A percentile compares a stretch with the other conserved stretches of the same genome.
phyloP scores from a whole-genome alignment of 352 stramenopile genomes.

The Stramenopiles sp. region DNA sequence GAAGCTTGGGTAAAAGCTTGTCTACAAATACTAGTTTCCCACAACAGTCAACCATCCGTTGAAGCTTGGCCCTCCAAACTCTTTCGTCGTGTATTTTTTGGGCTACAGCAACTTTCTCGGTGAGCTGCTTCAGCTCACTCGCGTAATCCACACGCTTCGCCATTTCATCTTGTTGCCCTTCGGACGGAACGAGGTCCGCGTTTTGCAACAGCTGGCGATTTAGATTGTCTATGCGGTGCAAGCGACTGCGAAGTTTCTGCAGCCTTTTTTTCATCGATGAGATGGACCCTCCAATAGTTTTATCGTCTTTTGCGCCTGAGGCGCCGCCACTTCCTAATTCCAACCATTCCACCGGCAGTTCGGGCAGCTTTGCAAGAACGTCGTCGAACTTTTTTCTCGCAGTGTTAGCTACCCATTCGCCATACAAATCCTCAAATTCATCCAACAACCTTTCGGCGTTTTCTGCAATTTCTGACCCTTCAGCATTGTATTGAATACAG shows the following conservation, averaged over 20 bases:
- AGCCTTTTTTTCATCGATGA: not conserved
- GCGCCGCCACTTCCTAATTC: too few relatives aligned
- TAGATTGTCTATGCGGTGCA: constrained; percentile 9
- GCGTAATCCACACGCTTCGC: not conserved
- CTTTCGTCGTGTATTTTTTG: not conserved
- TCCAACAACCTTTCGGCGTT: constrained; percentile 42
- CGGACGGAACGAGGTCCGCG: not conserved
- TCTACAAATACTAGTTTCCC: constrained; percentile 42
- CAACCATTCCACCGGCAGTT: constrained; percentile 2
- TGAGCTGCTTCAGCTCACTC: not conserved
- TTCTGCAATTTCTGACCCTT: constrained; percentile 50
- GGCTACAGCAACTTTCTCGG: not conserved
- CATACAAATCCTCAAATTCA: constrained; percentile 59
- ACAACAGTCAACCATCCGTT: constrained; percentile 10
- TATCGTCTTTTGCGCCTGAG: not conserved
- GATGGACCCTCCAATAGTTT: not conserved
- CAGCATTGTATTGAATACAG: constrained; percentile 55
- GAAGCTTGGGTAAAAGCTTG: constrained; percentile 67
- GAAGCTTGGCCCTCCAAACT: not conserved
- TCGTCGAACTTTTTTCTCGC: not conserved
- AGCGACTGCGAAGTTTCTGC: constrained; percentile 2
- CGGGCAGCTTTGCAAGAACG: not conserved
- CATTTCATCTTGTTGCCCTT: constrained; percentile 10
- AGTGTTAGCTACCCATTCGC: constrained; percentile 35
- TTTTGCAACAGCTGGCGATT: not conserved